phyloP scores from a whole-genome alignment of 176 grass and related monocot species.

The Dactylis glomerata region DNA sequence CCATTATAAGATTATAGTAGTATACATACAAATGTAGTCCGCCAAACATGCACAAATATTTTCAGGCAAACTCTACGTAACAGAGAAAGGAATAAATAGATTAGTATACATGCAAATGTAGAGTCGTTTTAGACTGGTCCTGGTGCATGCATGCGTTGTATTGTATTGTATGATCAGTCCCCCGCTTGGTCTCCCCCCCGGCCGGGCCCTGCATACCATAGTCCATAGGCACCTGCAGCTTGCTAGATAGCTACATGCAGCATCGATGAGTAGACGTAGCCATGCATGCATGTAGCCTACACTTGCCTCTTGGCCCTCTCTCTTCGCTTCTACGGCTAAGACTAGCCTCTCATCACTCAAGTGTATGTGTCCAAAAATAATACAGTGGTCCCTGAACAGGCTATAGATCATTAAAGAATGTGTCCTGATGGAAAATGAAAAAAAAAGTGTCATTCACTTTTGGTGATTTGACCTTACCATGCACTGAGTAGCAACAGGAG shows the following conservation, averaged over 20 bases:
- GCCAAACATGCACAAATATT: neutral
- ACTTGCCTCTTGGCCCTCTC: neutral
- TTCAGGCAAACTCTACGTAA: neutral
- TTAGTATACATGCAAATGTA: neutral
- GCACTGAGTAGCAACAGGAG: conserved; percentile 50
- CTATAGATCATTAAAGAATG: conserved; percentile 14
- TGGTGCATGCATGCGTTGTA: neutral
- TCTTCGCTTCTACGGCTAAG: neutral
- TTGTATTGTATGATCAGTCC: neutral
- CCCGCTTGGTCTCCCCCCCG: conserved; percentile 9
- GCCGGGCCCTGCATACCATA: neutral
- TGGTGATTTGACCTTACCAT: conserved; percentile 79
- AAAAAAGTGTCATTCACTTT: conserved; percentile 55
- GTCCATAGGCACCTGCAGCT: neutral
- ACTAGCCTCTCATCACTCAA: neutral
- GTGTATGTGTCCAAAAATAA: conserved; percentile 50
- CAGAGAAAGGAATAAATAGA: neutral
- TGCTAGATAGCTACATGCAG: neutral
- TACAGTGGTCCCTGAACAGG: conserved; percentile 25
- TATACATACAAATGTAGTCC: conserved; percentile 24
- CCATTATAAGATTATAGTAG: neutral
- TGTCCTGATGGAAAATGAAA: conserved; percentile 32
- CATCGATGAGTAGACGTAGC: conserved; percentile 4
- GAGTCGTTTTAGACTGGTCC: neutral
- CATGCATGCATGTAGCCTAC: neutral